These are phyloP conservation scores for Tetraselmis chui DNA, from an alignment of 139 green algal genomes.

Conservation along the genomic window DNA sequence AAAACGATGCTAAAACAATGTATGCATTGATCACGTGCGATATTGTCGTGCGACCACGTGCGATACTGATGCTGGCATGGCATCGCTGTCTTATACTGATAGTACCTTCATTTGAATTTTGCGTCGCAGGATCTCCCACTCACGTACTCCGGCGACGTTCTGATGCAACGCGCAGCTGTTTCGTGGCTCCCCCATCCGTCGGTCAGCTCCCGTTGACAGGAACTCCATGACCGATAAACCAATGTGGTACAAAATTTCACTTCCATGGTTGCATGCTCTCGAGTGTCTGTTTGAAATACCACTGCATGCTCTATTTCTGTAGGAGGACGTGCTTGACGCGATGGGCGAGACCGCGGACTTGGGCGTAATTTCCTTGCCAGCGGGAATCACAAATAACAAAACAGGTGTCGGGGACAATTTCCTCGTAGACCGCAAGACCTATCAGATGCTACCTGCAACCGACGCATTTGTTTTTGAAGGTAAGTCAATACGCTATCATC, in stretches of 20 bases:
- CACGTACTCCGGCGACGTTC: not conserved
- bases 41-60: too few species aligned
- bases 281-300: too few species aligned
- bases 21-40: too few species aligned
- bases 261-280: too few species aligned
- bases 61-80: too few species aligned
- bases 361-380: not conserved
- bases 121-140: not conserved
- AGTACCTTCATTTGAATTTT: too few species aligned
- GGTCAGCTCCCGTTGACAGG: not conserved
- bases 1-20: too few species aligned
- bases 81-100: too few species aligned
- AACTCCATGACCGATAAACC: too few species aligned
- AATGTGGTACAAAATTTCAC: too few species aligned
- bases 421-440: slow-evolving; percentile 3
- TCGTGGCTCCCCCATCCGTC: not conserved
- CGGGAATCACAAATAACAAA: slow-evolving; percentile 1
- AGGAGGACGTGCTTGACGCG: not conserved
- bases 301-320: too few species aligned
- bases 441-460: slow-evolving; percentile 8
- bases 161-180: not conserved
- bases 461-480: slow-evolving; percentile 11
- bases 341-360: not conserved
- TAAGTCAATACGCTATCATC: not conserved
- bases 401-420: not conserved